These are phyloP conservation scores for Cucurbita ficifolia DNA, from an alignment of 306 rosid genomes.

Conservation along the genomic window DNA sequence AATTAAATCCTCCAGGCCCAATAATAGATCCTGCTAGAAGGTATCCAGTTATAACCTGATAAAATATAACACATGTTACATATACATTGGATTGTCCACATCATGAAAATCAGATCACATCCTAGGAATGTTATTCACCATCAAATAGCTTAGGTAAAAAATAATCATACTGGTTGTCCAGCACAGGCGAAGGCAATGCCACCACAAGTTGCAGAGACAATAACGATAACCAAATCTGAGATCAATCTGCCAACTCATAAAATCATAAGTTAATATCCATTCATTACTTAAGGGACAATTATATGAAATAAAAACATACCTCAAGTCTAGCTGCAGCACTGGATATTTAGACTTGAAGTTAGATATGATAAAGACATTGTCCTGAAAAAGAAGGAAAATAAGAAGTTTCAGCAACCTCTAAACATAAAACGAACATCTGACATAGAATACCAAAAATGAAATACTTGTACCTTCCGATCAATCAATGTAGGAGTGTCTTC, in stretches of 20 bases:
- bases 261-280: constrained; percentile 9
- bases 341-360: constrained; percentile 46
- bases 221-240: constrained; percentile 40
- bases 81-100: neutral
- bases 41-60: constrained; percentile 41
- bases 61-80: constrained; percentile 3
- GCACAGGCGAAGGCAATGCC: constrained; percentile 54
- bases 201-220: constrained; percentile 48
- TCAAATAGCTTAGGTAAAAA: constrained; percentile 1
- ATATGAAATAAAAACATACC: constrained; percentile 9
- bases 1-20: constrained; percentile 44
- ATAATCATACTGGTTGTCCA: constrained; percentile 39
- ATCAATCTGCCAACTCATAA: constrained; percentile 26
- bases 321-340: constrained; percentile 40
- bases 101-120: neutral
- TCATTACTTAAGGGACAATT: neutral
- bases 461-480: constrained; percentile 74
- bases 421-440: neutral
- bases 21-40: constrained; percentile 40
- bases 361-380: constrained; percentile 38
- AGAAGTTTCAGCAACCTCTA: neutral
- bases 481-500: constrained; percentile 91
- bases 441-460: neutral
- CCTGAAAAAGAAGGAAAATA: constrained; percentile 9
- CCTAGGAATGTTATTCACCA: neutral